Evolutionary conservation across 2,329 filamentous ascomycete genomes (phyloP).

Genomic region (Paecilomyces fulvus): DNA sequence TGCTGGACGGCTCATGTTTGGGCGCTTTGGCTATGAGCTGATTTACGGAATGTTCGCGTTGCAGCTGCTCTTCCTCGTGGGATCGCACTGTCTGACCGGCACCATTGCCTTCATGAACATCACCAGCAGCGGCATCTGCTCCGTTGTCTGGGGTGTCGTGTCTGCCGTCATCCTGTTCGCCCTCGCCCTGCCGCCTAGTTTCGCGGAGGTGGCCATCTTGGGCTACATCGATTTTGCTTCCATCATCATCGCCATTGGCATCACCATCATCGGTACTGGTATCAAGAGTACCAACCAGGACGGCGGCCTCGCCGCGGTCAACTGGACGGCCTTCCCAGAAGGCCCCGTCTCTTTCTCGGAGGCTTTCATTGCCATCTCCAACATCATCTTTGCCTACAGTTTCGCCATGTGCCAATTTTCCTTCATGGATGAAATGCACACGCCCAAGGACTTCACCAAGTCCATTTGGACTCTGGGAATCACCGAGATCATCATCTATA

Average conservation of each 20-base stretch:
- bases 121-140: constrained; percentile 31
- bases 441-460: constrained; percentile 21
- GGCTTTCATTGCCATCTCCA: constrained; percentile 26
- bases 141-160: constrained; percentile 35
- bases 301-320: constrained; percentile 15
- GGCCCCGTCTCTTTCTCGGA: constrained; percentile 22
- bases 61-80: constrained; percentile 35
- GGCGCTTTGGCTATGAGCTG: constrained; percentile 34
- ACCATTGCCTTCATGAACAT: constrained; percentile 39
- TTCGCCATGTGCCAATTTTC: constrained; percentile 35
- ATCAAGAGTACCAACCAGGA: constrained; percentile 15
- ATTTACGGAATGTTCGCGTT: constrained; percentile 36
- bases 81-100: constrained; percentile 37
- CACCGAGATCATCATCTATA: constrained; percentile 26
- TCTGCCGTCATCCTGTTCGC: constrained; percentile 31
- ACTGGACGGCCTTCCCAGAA: constrained; percentile 16
- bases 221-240: constrained; percentile 31
- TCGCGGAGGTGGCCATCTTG: constrained; percentile 29
- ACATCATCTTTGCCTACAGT: constrained; percentile 35
- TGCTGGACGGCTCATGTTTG: constrained; percentile 35
- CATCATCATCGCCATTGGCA: constrained; percentile 23
- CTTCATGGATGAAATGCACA: constrained; percentile 29
- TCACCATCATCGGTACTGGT: constrained; percentile 29
- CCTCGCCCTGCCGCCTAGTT: constrained; percentile 27
- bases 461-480: constrained; percentile 32